phyloP scores from a whole-genome alignment of 495 filamentous ascomycete species.

The Annulohypoxylon nitens region DNA sequence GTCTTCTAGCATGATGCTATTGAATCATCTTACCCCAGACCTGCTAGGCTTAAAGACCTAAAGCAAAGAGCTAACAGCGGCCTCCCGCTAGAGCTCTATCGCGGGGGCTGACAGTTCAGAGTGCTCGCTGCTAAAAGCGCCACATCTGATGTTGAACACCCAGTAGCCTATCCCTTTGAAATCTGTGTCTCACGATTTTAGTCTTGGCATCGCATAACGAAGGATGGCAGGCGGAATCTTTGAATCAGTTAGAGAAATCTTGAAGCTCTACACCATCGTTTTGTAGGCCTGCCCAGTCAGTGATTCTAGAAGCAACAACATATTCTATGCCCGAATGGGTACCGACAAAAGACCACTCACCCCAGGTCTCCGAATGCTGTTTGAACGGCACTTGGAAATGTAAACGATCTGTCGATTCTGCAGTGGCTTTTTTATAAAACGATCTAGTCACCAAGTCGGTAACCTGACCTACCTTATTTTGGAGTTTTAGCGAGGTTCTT shows the following conservation, averaged over 20 bases:
- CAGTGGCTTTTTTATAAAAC: constrained; percentile 13
- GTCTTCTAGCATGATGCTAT: background rate
- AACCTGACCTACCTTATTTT: constrained; percentile 7
- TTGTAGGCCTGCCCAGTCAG: background rate
- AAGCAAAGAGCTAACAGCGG: background rate
- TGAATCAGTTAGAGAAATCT: background rate
- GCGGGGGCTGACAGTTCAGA: background rate
- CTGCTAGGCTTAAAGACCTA: background rate
- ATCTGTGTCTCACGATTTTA: constrained; percentile 1
- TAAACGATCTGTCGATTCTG: constrained; percentile 3
- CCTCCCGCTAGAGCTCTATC: background rate
- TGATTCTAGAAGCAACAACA: constrained; percentile 28
- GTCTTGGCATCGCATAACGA: constrained; percentile 3
- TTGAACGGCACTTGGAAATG: constrained; percentile 1
- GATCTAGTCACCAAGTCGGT: background rate
- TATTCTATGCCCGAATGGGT: background rate
- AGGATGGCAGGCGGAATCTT: background rate
- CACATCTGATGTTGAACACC: background rate
- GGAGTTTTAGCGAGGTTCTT: constrained; percentile 21
- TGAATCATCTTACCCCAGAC: no score
- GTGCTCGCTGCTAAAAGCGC: background rate
- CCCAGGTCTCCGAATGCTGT: background rate
- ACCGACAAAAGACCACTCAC: constrained; percentile 9
- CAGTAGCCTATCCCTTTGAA: background rate
- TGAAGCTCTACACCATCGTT: constrained; percentile 4